phyloP scores from a whole-genome alignment of 805 yeast genomes.

The Debaryomyces maramus region DNA sequence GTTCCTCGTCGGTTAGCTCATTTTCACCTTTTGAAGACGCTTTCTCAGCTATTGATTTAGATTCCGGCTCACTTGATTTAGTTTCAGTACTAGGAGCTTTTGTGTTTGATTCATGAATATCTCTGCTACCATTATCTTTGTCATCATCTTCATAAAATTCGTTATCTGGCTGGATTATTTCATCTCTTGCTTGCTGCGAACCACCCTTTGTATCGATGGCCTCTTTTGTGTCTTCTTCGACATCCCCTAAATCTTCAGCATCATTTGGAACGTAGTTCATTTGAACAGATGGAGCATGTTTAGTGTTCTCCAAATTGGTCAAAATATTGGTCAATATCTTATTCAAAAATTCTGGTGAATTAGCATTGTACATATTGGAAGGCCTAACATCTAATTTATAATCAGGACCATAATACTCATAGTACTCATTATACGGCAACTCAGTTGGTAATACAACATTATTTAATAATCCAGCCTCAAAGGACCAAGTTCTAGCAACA shows the following conservation, averaged over 20 bases:
- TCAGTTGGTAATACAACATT: conserved; percentile 74
- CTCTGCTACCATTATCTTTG: conserved; percentile 39
- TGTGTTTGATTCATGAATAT: conserved; percentile 16
- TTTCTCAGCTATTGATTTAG: not conserved
- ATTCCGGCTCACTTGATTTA: conserved; percentile 1
- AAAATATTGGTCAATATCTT: conserved; percentile 77
- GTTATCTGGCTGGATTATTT: conserved; percentile 63
- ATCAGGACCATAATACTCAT: conserved; percentile 97
- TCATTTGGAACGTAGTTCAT: conserved; percentile 87
- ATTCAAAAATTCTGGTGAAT: conserved; percentile 87
- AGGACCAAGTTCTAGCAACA: conserved; percentile 94
- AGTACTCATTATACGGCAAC: conserved; percentile 92
- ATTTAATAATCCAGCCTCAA: conserved; percentile 84
- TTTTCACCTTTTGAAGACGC: conserved; percentile 9
- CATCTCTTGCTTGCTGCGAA: conserved; percentile 80
- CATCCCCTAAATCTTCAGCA: conserved; percentile 82
- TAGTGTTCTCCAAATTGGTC: conserved; percentile 80
- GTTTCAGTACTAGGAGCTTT: conserved; percentile 4
- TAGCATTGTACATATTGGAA: conserved; percentile 94
- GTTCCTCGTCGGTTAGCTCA: conserved; percentile 36
- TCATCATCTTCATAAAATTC: conserved; percentile 76
- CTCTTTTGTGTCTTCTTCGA: conserved; percentile 75
- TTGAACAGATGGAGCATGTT: conserved; percentile 96
- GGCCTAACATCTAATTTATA: conserved; percentile 93
- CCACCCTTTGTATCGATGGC: conserved; percentile 93